Base-by-base conservation (phyloP, 805 yeast genomes). In the Scheffersomyces amazonensis region DNA sequence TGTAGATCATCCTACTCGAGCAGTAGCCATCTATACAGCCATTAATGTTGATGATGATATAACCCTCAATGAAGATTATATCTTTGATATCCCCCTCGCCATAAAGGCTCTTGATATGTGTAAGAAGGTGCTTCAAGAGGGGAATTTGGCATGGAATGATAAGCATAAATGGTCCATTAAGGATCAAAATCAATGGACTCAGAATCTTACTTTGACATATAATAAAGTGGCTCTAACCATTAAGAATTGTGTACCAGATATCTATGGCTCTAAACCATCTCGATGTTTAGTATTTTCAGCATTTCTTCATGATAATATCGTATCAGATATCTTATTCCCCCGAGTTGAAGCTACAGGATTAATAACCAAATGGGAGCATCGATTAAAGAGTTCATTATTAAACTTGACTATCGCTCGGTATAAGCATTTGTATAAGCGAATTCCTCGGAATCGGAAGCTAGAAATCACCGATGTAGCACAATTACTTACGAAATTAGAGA, bases 391-490 rank as follows among this genome's bases (percentile, higher is more conserved):
- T 33, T 28, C 67, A 1, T 48, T 71, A 10, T 48, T 69, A 6
- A 49, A 66, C 29, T 51, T 55, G n/a, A 54, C 73, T 2, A 73
- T 66, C 35, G 31, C 50, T 3, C 53, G 70, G 41, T 71, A 71
- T 37, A 70, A 70, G 5, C 64, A 59, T 15, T 48, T 64, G 20
- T 50, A 69, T 16, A 64, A 69, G 3, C 58, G 59, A 5, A 62
- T 85, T n/a, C 93, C 95, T 0, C 64, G 83, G 43, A 75, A 71
- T 50, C 8, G 30, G 10, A 27, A 27, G 10, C 5, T 27, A 6
- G 76, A 69, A 28, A 60, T 81, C 2, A 50, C 69, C 18, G 83
- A 83, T 57, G 68, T 84, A 2, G 67, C 76, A 32, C 73, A 78
- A 31, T 66, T 82, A 4, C 78, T 82, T 0, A 81, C 80, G 33